Conservation (phyloP, 169 alveolate genomes). For the Babesia caballi region DNA sequence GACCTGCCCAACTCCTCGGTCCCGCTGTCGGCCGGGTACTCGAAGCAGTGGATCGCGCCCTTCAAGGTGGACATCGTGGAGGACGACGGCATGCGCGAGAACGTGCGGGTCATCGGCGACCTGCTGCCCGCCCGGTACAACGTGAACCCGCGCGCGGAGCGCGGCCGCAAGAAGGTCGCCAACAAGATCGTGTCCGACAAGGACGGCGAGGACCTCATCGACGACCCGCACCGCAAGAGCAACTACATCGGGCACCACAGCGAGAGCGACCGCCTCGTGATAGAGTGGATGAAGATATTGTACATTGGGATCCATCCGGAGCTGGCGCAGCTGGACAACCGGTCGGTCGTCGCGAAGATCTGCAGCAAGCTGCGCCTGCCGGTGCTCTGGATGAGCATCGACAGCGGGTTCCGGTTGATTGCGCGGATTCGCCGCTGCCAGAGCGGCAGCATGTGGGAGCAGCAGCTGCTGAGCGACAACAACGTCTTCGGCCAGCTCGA, state of each 20-base stretch:
- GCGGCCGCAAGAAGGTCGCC: constrained; percentile 76
- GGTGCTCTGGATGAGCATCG: constrained; percentile 80
- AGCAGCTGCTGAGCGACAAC: constrained; percentile 80
- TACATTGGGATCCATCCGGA: constrained; percentile 66
- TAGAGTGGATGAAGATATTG: constrained; percentile 66
- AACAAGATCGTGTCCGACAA: constrained; percentile 43
- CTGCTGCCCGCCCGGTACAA: constrained; percentile 67
- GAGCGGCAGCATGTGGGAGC: constrained; percentile 85
- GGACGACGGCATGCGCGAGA: constrained; percentile 76
- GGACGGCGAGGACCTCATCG: constrained; percentile 41
- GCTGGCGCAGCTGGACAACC: constrained; percentile 72
- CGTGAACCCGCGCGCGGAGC: constrained; percentile 78
- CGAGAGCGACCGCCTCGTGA: constrained; percentile 49
- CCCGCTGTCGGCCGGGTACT: constrained; percentile 56
- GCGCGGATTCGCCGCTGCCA: constrained; percentile 79
- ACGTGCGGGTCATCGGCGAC: constrained; percentile 52
- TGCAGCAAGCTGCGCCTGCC: constrained; percentile 82
- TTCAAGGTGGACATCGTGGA: constrained; percentile 56
- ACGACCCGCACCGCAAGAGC: constrained; percentile 27
- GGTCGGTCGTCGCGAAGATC: constrained; percentile 82
- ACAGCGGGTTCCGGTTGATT: constrained; percentile 68
- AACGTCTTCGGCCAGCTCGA: constrained; percentile 75
- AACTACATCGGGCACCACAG: constrained; percentile 46
- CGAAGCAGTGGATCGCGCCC: constrained; percentile 56
- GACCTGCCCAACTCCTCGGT: not conserved